Conservation (phyloP, 495 filamentous ascomycete species). For the Tetracladium setigerum region DNA sequence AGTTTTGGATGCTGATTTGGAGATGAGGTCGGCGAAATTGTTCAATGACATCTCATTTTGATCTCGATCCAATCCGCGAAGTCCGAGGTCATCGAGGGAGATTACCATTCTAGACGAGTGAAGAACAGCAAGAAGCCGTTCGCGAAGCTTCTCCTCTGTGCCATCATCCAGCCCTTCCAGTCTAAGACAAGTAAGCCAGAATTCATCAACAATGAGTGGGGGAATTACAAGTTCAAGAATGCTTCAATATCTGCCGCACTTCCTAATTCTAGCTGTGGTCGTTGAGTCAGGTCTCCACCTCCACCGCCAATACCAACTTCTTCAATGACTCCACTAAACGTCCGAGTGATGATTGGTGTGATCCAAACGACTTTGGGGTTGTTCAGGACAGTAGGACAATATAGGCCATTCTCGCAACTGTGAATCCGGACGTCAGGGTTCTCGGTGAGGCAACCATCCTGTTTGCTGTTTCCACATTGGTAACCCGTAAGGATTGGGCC, state of each 20-base stretch:
- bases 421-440: slow-evolving; percentile 65
- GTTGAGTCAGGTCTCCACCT: slow-evolving; percentile 61
- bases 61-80: slow-evolving; percentile 33
- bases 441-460: slow-evolving; percentile 64
- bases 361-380: slow-evolving; percentile 63
- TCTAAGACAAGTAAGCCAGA: slow-evolving; percentile 1
- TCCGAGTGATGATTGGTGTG: slow-evolving; percentile 60
- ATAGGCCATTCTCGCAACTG: slow-evolving; percentile 72
- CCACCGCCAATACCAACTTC: slow-evolving; percentile 78
- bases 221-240: slow-evolving; percentile 42
- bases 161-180: slow-evolving; percentile 17
- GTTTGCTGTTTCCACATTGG: slow-evolving; percentile 59
- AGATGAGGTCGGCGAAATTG: slow-evolving; percentile 32
- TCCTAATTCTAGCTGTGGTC: slow-evolving; percentile 55
- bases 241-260: slow-evolving; percentile 33
- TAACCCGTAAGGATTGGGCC: slow-evolving; percentile 68
- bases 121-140: slow-evolving; percentile 21
- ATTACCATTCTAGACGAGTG: slow-evolving; percentile 17
- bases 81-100: slow-evolving; percentile 33
- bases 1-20: slow-evolving; percentile 3
- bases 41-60: slow-evolving; percentile 36
- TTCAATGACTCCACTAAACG: slow-evolving; percentile 50
- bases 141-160: slow-evolving; percentile 19
- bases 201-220: slow-evolving; percentile 14
- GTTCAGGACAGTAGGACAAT: slow-evolving; percentile 48